These are phyloP conservation scores for Codiaeum variegatum DNA, from an alignment of 441 rosid genomes.

Conservation along the genomic window DNA sequence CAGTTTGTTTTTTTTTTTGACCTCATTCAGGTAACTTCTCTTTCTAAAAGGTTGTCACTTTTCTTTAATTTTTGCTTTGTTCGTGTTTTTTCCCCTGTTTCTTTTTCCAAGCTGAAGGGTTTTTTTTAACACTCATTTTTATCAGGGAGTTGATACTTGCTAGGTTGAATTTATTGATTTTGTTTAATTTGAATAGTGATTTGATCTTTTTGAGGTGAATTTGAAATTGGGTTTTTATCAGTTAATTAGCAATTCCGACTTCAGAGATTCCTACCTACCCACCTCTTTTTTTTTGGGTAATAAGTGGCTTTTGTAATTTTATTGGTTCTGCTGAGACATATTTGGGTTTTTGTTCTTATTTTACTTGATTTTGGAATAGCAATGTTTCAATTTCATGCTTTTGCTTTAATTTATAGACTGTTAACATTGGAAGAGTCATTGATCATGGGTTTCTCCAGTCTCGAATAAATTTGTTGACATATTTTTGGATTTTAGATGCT, in stretches of 20 bases:
- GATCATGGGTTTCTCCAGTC: too few relatives aligned
- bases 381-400: too few relatives aligned
- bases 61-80: neutral
- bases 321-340: neutral
- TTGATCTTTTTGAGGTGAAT: neutral
- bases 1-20: slow-evolving; percentile 5
- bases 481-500: neutral
- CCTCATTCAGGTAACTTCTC: slow-evolving; percentile 16
- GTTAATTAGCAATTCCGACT: slow-evolving; percentile 8
- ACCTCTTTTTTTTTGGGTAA: neutral
- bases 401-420: too few relatives aligned
- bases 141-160: neutral
- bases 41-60: neutral
- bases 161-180: slow-evolving; percentile 5
- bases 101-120: neutral
- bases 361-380: too few relatives aligned
- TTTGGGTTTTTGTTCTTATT: neutral
- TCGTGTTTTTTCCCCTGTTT: too few relatives aligned
- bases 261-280: neutral
- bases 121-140: too few relatives aligned
- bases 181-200: neutral
- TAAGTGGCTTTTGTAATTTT: neutral
- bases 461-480: neutral
- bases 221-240: neutral
- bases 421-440: too few relatives aligned